Evolutionary conservation across 1,139 yeast genomes (phyloP).

Genomic region (Protomyces macrosporus): DNA sequence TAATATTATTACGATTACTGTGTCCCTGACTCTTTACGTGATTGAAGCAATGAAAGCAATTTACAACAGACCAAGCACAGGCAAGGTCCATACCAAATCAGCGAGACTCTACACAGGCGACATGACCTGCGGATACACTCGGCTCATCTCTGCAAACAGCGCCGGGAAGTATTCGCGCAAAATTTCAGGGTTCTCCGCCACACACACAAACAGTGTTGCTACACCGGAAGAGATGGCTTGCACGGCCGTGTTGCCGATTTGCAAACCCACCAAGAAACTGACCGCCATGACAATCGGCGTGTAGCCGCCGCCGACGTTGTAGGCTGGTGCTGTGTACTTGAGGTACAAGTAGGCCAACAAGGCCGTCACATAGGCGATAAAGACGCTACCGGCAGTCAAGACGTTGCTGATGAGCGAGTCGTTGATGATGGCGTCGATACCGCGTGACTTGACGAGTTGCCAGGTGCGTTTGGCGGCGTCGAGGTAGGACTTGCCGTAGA

Average conservation of each 20-base stretch:
- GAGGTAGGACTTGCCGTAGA: slow-evolving; percentile 75
- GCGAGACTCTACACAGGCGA: neutral
- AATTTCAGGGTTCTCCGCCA: slow-evolving; percentile 17
- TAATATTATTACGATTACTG: too few relatives aligned
- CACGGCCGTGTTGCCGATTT: slow-evolving; percentile 66
- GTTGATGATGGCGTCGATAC: slow-evolving; percentile 79
- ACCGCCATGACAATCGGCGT: slow-evolving; percentile 76
- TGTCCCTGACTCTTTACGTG: too few relatives aligned
- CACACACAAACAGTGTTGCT: slow-evolving; percentile 59
- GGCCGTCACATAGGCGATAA: slow-evolving; percentile 65
- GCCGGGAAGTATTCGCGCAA: slow-evolving; percentile 10
- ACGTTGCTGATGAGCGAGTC: slow-evolving; percentile 37
- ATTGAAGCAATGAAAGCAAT: too few relatives aligned
- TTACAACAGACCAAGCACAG: too few relatives aligned
- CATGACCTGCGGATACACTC: neutral
- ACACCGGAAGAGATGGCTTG: slow-evolving; percentile 76
- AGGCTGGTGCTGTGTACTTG: slow-evolving; percentile 64
- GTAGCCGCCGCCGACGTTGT: slow-evolving; percentile 61
- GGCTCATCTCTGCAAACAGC: slow-evolving; percentile 13
- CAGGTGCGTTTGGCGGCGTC: slow-evolving; percentile 77
- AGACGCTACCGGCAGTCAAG: slow-evolving; percentile 52
- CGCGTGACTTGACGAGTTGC: slow-evolving; percentile 69
- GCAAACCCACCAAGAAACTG: slow-evolving; percentile 68
- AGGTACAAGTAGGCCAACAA: slow-evolving; percentile 67
- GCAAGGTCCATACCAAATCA: too few relatives aligned